Base-by-base conservation (phyloP, 768 basidiomycete genomes). In the Leucocoprinus birnbaumii region DNA sequence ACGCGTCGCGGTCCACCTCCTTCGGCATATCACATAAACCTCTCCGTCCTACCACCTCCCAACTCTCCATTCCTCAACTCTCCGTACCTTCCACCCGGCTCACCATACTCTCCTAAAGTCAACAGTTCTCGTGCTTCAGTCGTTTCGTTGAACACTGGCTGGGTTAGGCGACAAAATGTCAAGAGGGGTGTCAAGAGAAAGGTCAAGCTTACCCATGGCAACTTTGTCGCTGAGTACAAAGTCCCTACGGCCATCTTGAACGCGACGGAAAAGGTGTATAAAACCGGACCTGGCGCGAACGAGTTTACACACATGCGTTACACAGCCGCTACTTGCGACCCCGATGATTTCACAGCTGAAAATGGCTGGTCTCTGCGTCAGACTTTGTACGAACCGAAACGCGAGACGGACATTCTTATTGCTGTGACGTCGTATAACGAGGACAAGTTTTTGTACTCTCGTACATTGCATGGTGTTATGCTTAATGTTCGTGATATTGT, bases 261-360 rank as follows among this genome's bases (percentile, higher is more conserved):
- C 56, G 92, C 92, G 18, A 85, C 92, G 31, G 93, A 97, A 69
- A 70, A 78, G 34, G 89, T 87, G 67, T 95, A 85, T 74, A 72
- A 82, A 16, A 66, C 70, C 56, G 81, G 31, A 11, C 31, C 80
- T 49, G 89, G 76, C 60, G 85, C 87, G 16, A 94, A 85, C 2
- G 96, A 98, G 69, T 98, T 98, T 71, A 88, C 93, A 26, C 93
- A 96, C 70, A 93, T 96, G 91, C 82, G 94, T 38, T 97, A 96
- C 72, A 94, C 87, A 37, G 94, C 93, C 14, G 93, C 91, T 16
- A 94, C 91, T 0, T 85, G 83, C 64, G 94, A 96, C 64, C 94
- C 94, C 10, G 93, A 96, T 65, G 91, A 94, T 58, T 95, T 94
- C 65, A 73, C 73, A 8, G 82, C 85, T 64, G 87, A 80, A 11